phyloP scores from a whole-genome alignment of 768 basidiomycete genomes.

The Kwoniella europaea region DNA sequence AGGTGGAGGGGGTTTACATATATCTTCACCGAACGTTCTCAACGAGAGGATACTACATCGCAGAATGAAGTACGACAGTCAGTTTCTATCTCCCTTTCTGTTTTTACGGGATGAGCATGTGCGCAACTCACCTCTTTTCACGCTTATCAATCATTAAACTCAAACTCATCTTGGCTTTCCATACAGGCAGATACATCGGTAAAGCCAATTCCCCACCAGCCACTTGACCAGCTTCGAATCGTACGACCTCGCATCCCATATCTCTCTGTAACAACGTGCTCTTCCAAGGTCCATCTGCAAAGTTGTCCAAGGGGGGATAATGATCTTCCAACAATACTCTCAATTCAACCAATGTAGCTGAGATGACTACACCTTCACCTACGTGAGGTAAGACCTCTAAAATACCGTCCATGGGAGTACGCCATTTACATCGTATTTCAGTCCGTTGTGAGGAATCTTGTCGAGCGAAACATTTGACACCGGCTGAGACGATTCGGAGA shows the following conservation, averaged over 20 bases:
- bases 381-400: constrained; percentile 82
- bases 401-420: constrained; percentile 79
- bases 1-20: constrained; percentile 62
- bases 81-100: neutral
- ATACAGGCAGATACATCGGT: constrained; percentile 86
- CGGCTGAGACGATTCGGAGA: constrained; percentile 86
- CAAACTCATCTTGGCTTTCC: constrained; percentile 88
- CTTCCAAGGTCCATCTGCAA: constrained; percentile 58
- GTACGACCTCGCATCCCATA: constrained; percentile 67
- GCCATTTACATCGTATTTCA: constrained; percentile 60
- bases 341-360: constrained; percentile 66
- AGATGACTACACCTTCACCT: constrained; percentile 68
- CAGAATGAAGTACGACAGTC: neutral
- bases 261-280: constrained; percentile 58
- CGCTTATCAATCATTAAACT: constrained; percentile 95
- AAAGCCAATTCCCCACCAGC: constrained; percentile 67
- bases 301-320: constrained; percentile 68
- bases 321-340: constrained; percentile 73
- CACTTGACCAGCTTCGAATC: constrained; percentile 66
- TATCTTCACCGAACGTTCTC: constrained; percentile 79
- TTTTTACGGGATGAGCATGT: neutral
- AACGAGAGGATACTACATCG: constrained; percentile 76
- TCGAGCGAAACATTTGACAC: constrained; percentile 88
- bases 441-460: constrained; percentile 70
- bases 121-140: constrained; percentile 75